phyloP scores from a whole-genome alignment of 169 alveolate species.

The Plasmodium ovale region DNA sequence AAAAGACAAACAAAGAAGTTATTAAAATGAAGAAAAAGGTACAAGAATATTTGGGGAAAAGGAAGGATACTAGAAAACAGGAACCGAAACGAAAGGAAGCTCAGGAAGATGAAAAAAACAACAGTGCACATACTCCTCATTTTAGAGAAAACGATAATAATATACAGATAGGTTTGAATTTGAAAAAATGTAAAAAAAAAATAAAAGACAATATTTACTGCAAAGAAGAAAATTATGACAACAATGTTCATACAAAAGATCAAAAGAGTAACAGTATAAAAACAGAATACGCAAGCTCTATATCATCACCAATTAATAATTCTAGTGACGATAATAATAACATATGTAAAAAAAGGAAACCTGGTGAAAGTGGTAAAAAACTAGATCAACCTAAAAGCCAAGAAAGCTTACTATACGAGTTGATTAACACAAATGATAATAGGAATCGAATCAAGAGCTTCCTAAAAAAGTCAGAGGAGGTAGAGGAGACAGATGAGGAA shows the following conservation, averaged over 20 bases:
- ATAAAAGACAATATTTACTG: background rate
- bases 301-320: slow-evolving; percentile 22
- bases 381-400: slow-evolving; percentile 8
- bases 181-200: background rate
- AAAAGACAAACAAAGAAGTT: too few species aligned
- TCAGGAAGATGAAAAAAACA: too few species aligned
- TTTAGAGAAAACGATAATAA: too few species aligned
- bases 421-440: slow-evolving; percentile 26
- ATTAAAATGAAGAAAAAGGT: too few species aligned
- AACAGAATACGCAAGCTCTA: slow-evolving; percentile 35
- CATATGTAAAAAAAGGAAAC: background rate
- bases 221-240: background rate
- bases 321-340: background rate
- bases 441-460: slow-evolving; percentile 25
- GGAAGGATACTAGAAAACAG: too few species aligned
- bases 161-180: too few species aligned
- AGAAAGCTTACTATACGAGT: slow-evolving; percentile 30
- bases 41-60: too few species aligned
- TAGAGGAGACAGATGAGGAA: background rate
- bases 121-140: too few species aligned
- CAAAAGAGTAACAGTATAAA: slow-evolving; percentile 13
- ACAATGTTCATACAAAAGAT: background rate
- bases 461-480: background rate
- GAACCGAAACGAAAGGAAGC: too few species aligned
- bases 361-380: background rate